Conservation (phyloP, 2,329 filamentous ascomycete genomes). For the Gnomoniopsis sp. region DNA sequence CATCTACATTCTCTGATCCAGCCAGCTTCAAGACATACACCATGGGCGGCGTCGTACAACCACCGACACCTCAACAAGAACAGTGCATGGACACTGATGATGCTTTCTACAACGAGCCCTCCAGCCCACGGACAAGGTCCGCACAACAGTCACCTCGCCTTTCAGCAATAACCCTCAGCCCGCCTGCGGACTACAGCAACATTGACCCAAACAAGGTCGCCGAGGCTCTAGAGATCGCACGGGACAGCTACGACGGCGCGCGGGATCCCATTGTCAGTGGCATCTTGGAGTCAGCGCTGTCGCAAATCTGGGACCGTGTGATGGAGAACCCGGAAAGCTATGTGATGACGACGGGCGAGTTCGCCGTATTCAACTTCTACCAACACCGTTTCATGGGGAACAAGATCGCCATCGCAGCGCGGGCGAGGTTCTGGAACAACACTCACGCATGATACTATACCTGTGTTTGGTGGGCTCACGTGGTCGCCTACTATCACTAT, state of each 20-base stretch:
- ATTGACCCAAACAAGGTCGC: slow-evolving; percentile 39
- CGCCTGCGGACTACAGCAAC: slow-evolving; percentile 12
- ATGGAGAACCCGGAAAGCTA: slow-evolving; percentile 64
- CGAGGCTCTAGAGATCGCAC: slow-evolving; percentile 71
- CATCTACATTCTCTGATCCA: not conserved
- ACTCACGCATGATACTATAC: slow-evolving; percentile 28
- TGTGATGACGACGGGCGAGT: slow-evolving; percentile 73
- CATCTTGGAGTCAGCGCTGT: slow-evolving; percentile 63
- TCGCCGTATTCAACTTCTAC: slow-evolving; percentile 84
- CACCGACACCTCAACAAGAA: slow-evolving; percentile 9
- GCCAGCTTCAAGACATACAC: slow-evolving; percentile 4
- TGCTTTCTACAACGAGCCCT: slow-evolving; percentile 4
- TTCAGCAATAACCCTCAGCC: not conserved
- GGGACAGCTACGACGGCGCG: slow-evolving; percentile 66
- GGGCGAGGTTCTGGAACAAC: slow-evolving; percentile 52
- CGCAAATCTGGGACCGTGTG: slow-evolving; percentile 66
- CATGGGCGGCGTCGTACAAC: slow-evolving; percentile 10
- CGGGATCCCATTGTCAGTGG: slow-evolving; percentile 59
- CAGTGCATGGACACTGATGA: slow-evolving; percentile 6
- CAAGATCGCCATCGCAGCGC: slow-evolving; percentile 43
- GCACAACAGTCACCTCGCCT: not conserved
- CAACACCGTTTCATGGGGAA: slow-evolving; percentile 61
- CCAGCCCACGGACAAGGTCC: slow-evolving; percentile 15
- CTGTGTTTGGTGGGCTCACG: not conserved
- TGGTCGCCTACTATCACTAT: too few relatives aligned